Evolutionary conservation across 2,329 filamentous ascomycete species (phyloP), one percentile per base, ranked within the genome.

Genomic region (Paecilomyces fulvus): DNA sequence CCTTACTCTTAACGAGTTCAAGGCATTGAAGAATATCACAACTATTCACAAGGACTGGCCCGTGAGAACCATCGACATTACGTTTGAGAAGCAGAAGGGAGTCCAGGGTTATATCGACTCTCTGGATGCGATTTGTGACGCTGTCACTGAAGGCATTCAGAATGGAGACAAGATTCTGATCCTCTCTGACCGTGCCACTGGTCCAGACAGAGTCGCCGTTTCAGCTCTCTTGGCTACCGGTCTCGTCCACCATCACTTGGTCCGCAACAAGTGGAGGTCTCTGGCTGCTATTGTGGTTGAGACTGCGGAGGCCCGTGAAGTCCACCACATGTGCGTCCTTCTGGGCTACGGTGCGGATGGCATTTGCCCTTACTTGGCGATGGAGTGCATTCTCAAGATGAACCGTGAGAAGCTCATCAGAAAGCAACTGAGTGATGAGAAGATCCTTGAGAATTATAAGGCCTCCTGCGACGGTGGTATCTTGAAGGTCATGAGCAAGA

Each of bases 401-500:
- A 91, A 95, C 78, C 88, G 90, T 52, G 92, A 97, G 75, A 89
- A 89, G 53, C 79, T 96, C 60, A 95, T 96, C 73, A 88, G 91
- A 73, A 96, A 95, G 82, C 88, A 94, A 73, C 79, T 96, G 49
- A 83, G 82, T 20, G 84, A 94, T 57, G 87, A 95, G 59, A 82
- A 86, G 66, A 84, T 96, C 56, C 92, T 96, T 63, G 85, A 87
- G 66, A 97, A 97, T 79, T 97, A 96, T 82, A 95, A 95, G 78
- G 89, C 95, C 74, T 96, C 92, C 60, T 92, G 89, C 66, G 92
- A 96, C 64, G 92, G 92, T 68, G 92, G 92, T 77, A 96, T 97
- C 61, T 80, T 97, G 61, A 97, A 97, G 76, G 92, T 97, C 72
- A 97, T 97, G 92, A 94, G 88, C 73, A 97, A 97, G 81, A 97